Evolutionary conservation across 257 asterid genomes (phyloP).

Genomic region (Solanum sitiens): DNA sequence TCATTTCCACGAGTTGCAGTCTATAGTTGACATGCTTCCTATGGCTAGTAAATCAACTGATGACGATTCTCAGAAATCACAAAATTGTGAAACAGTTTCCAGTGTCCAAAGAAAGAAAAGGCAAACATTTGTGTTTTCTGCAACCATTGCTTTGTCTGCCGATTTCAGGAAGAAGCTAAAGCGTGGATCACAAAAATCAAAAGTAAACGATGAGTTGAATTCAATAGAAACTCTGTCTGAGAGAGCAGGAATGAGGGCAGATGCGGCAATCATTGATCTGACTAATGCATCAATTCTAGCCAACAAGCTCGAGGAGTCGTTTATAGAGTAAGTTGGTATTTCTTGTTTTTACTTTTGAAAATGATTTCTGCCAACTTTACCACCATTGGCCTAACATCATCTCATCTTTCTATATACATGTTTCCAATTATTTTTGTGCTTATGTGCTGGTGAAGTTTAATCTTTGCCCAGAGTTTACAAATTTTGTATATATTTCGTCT

Average conservation of each 20-base stretch:
- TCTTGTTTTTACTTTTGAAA: not conserved
- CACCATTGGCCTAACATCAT: not conserved
- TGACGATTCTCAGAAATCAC: conserved; percentile 36
- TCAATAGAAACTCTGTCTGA: conserved; percentile 86
- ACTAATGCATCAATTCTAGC: conserved; percentile 82
- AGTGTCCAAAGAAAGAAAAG: conserved; percentile 78
- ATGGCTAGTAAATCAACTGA: conserved; percentile 42
- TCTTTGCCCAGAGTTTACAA: not conserved
- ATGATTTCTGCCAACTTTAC: not conserved
- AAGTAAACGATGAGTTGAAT: conserved; percentile 47
- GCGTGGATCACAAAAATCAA: conserved; percentile 51
- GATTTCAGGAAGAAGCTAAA: conserved; percentile 88
- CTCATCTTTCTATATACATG: not conserved
- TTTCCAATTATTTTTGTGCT: not conserved
- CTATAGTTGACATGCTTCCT: conserved; percentile 95
- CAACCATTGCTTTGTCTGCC: conserved; percentile 85
- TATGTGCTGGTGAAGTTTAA: not conserved
- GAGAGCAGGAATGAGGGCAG: conserved; percentile 90
- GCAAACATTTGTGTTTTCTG: conserved; percentile 94
- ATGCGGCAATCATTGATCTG: conserved; percentile 79
- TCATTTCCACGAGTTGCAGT: conserved; percentile 88
- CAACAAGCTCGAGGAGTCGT: conserved; percentile 71
- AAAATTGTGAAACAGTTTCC: conserved; percentile 50
- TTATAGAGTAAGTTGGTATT: conserved; percentile 61
- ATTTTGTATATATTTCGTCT: not conserved